Percentiles rank a stretch among this genome's conserved stretches.
These are phyloP conservation scores for Selenicereus undatus DNA, from an alignment of 148 eudicot species.

Conservation along the genomic window DNA sequence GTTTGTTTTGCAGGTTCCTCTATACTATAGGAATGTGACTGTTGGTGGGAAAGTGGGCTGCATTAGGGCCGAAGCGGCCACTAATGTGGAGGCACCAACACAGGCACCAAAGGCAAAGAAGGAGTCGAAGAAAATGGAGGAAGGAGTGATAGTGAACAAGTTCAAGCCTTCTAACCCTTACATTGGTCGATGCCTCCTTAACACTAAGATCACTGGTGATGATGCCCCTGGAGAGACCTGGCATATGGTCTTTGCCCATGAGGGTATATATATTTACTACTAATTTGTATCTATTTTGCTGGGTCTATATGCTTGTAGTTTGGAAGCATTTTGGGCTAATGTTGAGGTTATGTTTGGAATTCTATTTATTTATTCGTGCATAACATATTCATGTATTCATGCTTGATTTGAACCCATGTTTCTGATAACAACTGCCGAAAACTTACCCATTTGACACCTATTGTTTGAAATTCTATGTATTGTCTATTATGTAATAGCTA, in stretches of 20 bases:
- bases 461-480: not conserved
- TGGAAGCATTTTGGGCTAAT: not conserved
- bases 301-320: not conserved
- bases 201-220: constrained; percentile 95
- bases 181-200: constrained; percentile 72
- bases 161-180: constrained; percentile 88
- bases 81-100: constrained; percentile 45
- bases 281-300: not conserved
- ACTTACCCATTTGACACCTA: not conserved
- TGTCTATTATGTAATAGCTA: not conserved
- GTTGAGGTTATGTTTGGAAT: not conserved
- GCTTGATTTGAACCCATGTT: not conserved
- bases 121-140: constrained; percentile 79
- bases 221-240: constrained; percentile 99
- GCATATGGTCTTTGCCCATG: constrained; percentile 97
- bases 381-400: not conserved
- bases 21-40: constrained; percentile 56
- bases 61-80: constrained; percentile 74
- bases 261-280: constrained; percentile 39
- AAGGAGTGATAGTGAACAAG: constrained; percentile 80
- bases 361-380: not conserved
- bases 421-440: not conserved
- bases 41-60: constrained; percentile 38
- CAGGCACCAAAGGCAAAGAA: constrained; percentile 56
- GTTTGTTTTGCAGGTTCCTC: constrained; percentile 44